phyloP scores from a whole-genome alignment of 306 rosid species.

The Astragalus membranaceus region DNA sequence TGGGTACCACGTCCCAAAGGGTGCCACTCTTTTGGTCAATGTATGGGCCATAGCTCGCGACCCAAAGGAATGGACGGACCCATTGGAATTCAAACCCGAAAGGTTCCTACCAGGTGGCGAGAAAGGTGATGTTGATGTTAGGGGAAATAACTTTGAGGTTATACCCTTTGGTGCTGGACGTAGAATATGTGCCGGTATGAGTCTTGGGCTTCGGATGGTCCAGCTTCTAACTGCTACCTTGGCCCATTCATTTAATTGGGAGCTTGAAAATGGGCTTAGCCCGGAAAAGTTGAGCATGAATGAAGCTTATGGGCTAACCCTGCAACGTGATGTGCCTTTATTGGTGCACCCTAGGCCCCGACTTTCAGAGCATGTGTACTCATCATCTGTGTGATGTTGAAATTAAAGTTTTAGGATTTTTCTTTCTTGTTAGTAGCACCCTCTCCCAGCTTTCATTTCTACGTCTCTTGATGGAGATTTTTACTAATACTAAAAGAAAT shows the following conservation, averaged over 20 bases:
- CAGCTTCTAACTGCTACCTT: slow-evolving; percentile 54
- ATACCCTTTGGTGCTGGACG: slow-evolving; percentile 90
- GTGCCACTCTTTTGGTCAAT: slow-evolving; percentile 65
- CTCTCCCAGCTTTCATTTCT: background rate
- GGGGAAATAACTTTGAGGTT: slow-evolving; percentile 68
- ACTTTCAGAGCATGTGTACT: slow-evolving; percentile 28
- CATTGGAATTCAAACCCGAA: slow-evolving; percentile 62
- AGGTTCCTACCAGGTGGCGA: slow-evolving; percentile 63
- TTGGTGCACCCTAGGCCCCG: slow-evolving; percentile 48
- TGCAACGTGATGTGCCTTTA: slow-evolving; percentile 57
- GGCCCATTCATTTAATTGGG: slow-evolving; percentile 63
- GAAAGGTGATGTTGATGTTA: slow-evolving; percentile 49
- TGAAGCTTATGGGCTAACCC: slow-evolving; percentile 63
- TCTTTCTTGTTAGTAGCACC: background rate
- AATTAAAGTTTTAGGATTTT: background rate
- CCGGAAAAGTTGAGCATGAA: slow-evolving; percentile 59
- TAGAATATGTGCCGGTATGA: slow-evolving; percentile 73
- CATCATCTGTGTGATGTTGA: background rate
- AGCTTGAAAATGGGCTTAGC: slow-evolving; percentile 35
- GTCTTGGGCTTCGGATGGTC: slow-evolving; percentile 66
- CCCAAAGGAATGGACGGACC: slow-evolving; percentile 51
- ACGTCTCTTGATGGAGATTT: too few relatives aligned
- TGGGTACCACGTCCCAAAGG: slow-evolving; percentile 65
- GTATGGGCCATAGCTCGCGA: slow-evolving; percentile 85
- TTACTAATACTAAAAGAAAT: too few relatives aligned